phyloP scores from a whole-genome alignment of 306 rosid genomes.

The Lupinus albus region DNA sequence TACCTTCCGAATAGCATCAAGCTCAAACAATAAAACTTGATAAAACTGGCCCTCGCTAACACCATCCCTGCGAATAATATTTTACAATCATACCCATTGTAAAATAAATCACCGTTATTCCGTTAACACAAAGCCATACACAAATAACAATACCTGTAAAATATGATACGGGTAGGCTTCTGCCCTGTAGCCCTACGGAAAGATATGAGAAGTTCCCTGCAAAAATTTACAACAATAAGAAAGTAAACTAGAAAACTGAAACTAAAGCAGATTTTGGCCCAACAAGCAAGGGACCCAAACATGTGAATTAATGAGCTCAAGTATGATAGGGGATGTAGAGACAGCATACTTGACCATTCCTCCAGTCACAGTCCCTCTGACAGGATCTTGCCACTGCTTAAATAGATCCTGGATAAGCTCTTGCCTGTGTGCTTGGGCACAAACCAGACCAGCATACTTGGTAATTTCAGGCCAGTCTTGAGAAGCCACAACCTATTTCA shows the following conservation, averaged over 20 bases:
- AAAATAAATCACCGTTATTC: not conserved
- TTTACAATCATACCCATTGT: not conserved
- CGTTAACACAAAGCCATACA: not conserved
- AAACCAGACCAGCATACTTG: constrained; percentile 91
- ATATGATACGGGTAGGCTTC: constrained; percentile 92
- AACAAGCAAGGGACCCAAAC: not conserved
- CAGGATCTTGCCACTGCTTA: constrained; percentile 96
- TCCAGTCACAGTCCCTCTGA: constrained; percentile 74
- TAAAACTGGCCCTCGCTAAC: constrained; percentile 97
- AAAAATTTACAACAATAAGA: not conserved
- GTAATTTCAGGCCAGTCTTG: constrained; percentile 99
- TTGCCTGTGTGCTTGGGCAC: constrained; percentile 97
- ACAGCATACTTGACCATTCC: constrained; percentile 89
- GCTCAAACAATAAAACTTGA: constrained; percentile 87
- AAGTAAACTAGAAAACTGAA: not conserved
- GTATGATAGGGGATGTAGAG: constrained; percentile 18
- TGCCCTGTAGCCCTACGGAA: constrained; percentile 96
- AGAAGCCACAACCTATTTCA: constrained; percentile 88
- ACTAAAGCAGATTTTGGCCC: not conserved
- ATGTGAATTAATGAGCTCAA: constrained; percentile 1
- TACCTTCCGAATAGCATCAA: constrained; percentile 94
- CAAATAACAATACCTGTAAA: constrained; percentile 62
- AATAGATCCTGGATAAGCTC: constrained; percentile 93
- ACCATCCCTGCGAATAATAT: constrained; percentile 72
- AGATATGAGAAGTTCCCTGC: constrained; percentile 90